Conservation (phyloP, 2,329 filamentous ascomycete genomes). For the Pestalotiopsis sp. region DNA sequence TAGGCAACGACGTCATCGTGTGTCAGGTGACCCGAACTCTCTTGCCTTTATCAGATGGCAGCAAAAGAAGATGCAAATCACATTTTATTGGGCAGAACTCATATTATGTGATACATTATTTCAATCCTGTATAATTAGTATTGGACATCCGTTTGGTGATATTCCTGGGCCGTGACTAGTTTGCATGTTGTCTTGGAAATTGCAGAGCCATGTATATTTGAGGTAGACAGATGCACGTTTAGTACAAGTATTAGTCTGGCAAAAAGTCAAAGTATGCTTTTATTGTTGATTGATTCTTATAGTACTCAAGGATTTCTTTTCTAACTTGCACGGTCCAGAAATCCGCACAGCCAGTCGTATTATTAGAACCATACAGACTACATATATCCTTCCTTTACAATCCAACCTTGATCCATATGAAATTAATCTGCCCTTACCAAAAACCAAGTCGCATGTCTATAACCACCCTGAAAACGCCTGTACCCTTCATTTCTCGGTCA, state of each 20-base stretch:
- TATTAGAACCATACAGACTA: no score
- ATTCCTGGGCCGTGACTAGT: not conserved
- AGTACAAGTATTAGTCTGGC: no score
- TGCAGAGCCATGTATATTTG: not conserved
- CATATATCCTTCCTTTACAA: no score
- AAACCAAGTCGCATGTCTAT: no score
- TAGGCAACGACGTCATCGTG: constrained; percentile 15
- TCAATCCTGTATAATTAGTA: not conserved
- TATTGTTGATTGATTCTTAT: no score
- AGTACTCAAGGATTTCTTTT: no score
- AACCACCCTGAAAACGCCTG: not conserved
- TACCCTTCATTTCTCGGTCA: not conserved
- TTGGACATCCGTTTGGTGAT: not conserved
- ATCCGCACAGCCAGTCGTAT: no score
- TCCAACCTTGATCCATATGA: no score
- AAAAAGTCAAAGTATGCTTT: no score
- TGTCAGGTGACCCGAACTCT: constrained; percentile 14
- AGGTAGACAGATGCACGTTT: no score
- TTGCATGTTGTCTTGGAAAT: not conserved
- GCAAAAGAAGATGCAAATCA: not conserved
- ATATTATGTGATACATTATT: not conserved
- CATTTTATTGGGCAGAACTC: not conserved
- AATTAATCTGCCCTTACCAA: no score
- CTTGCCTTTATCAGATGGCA: not conserved
- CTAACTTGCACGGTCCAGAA: no score